Percentiles rank a stretch among this genome's conserved stretches.
Conservation (phyloP, 2,329 filamentous ascomycete species). For the Clarireedia paspali region DNA sequence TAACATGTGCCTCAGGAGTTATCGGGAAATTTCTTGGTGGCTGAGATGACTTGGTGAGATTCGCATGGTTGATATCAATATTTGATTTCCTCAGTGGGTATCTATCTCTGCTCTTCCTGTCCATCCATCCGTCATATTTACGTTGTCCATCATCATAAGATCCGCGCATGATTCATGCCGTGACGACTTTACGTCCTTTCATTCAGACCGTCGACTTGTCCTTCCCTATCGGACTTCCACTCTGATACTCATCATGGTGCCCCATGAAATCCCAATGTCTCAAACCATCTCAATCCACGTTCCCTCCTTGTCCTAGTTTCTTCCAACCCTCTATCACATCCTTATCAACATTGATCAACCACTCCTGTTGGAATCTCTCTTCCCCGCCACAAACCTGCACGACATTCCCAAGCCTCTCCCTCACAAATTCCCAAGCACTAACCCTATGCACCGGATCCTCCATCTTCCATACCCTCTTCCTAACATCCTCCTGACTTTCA, state of each 20-base stretch:
- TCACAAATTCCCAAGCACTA: constrained; percentile 56
- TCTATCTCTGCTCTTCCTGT: background rate
- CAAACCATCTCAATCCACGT: constrained; percentile 3
- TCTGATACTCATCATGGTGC: background rate
- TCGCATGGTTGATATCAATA: background rate
- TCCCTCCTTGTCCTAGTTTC: constrained; percentile 23
- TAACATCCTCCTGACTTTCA: constrained; percentile 47
- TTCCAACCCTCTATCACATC: constrained; percentile 62
- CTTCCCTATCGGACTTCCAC: background rate
- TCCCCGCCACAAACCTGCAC: constrained; percentile 57
- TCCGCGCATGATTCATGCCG: background rate
- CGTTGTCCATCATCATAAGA: background rate
- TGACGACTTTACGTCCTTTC: background rate
- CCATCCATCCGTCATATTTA: background rate
- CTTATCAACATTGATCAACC: constrained; percentile 66
- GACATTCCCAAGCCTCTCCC: constrained; percentile 50
- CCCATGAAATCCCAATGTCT: too few species aligned
- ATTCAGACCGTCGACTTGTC: background rate
- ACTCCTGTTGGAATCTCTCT: constrained; percentile 57
- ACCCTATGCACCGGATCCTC: constrained; percentile 63
- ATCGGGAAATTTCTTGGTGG: too few species aligned
- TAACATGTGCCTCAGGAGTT: too few species aligned
- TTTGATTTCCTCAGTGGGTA: background rate
- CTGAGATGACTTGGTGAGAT: too few species aligned
- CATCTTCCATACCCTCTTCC: constrained; percentile 44